Evolutionary conservation across 805 yeast species (phyloP).

Genomic region (Pichia eremophila): DNA sequence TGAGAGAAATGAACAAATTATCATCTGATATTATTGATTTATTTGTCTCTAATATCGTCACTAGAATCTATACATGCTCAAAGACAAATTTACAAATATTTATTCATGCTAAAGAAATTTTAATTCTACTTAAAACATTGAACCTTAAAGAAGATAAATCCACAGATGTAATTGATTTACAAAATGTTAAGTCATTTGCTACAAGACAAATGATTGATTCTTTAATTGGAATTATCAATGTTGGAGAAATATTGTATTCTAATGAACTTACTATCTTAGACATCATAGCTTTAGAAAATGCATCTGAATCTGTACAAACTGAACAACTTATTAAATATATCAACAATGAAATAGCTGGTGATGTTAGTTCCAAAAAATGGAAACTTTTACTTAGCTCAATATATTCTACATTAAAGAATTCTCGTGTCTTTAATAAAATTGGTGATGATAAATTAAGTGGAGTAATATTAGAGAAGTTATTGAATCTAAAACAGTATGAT

Average conservation of each 20-base stretch:
- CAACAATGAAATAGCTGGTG: conserved; percentile 16
- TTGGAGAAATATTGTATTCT: conserved; percentile 21
- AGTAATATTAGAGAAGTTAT: conserved; percentile 15
- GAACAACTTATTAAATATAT: conserved; percentile 20
- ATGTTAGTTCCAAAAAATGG: conserved; percentile 18
- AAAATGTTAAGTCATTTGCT: not conserved
- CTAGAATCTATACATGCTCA: conserved; percentile 19
- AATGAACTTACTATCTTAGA: conserved; percentile 21
- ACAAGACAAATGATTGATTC: conserved; percentile 11
- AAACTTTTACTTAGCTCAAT: conserved; percentile 18
- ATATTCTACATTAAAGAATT: conserved; percentile 20
- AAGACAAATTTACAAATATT: conserved; percentile 17
- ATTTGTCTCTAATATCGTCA: conserved; percentile 15
- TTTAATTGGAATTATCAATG: conserved; percentile 17
- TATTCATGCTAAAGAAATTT: conserved; percentile 20
- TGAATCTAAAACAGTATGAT: conserved; percentile 15
- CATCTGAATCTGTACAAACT: conserved; percentile 14
- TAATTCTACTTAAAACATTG: conserved; percentile 13
- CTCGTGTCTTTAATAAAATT: conserved; percentile 20
- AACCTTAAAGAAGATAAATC: not conserved
- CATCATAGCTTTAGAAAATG: conserved; percentile 14
- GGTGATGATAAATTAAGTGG: conserved; percentile 14
- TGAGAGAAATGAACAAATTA: conserved; percentile 5
- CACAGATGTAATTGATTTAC: not conserved
- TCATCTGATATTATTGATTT: not conserved